phyloP scores from a whole-genome alignment of 2,329 filamentous ascomycete species.

The Colletotrichum sp. region DNA sequence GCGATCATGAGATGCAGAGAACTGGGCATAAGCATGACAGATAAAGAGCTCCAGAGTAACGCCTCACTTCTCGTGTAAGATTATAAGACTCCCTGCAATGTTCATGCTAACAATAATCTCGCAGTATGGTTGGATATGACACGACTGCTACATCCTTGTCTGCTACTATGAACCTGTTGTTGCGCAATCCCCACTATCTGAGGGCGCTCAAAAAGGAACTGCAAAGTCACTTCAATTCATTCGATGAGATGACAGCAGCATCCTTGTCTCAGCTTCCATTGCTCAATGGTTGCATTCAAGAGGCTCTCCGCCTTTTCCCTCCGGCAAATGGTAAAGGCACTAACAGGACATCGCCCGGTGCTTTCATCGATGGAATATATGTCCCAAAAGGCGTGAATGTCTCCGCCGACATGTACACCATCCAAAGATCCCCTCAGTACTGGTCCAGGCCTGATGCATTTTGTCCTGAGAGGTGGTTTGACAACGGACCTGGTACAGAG shows the following conservation, averaged over 20 bases:
- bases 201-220: conserved; percentile 43
- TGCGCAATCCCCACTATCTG: conserved; percentile 21
- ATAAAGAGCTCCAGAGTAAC: background rate
- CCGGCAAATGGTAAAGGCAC: conserved; percentile 18
- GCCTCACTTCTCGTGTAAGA: background rate
- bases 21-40: background rate
- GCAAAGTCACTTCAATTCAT: conserved; percentile 27
- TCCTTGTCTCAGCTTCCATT: conserved; percentile 30
- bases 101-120: background rate
- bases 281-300: conserved; percentile 44
- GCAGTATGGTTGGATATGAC: conserved; percentile 27
- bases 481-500: conserved; percentile 6
- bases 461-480: conserved; percentile 36
- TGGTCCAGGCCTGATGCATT: conserved; percentile 37
- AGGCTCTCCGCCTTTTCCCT: conserved; percentile 46
- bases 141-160: conserved; percentile 22
- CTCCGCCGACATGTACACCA: conserved; percentile 37
- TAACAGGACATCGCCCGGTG: conserved; percentile 15
- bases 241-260: conserved; percentile 23
- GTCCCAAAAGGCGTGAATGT: conserved; percentile 42
- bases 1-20: background rate
- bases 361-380: conserved; percentile 31
- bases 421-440: conserved; percentile 32
- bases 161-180: conserved; percentile 1
- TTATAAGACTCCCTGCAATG: background rate